Evolutionary conservation across 2,329 filamentous ascomycete genomes (phyloP), one percentile per base, ranked within the genome.

Genomic region (Fusarium praegraminearum): DNA sequence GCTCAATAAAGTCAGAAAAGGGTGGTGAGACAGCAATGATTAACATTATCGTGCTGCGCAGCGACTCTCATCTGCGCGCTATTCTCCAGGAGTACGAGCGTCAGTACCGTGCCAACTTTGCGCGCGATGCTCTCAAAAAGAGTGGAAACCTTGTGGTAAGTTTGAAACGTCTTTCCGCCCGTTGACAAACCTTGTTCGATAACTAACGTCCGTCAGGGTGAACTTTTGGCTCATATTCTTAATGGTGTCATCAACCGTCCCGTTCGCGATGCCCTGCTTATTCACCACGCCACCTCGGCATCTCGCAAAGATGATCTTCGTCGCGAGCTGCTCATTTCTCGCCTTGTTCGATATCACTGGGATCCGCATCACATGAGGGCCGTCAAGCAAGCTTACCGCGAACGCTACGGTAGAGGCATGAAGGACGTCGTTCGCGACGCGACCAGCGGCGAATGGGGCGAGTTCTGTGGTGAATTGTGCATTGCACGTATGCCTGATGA

Each of bases 241-340:
- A 98, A 98, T 81, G 96, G 96, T 75, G 90, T 97, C 60, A 97
- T 98, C 83, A 98, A 98, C 82, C 92, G 92, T 62, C 94, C 96
- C 8, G 93, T 97, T 67, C 93, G 96, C 57, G 96, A 98, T 79
- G 93, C 95, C 5, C 86, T 98, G 38, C 89, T 98, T 4, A 85
- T 99, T 3, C 90, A 97, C 79, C 96, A 98, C 82, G 95, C 96
- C 3, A 89, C 98, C 70, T 91, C 90, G 22, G 87, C 91, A 46
- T 90, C 91, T 5, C 87, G 86, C 69, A 88, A 87, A 68, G 92
- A 95, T 76, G 80, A 87, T 55, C 84, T 94, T 68, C 89, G 95
- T 32, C 91, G 92, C 46, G 95, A 98, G 78, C 83, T 98, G 50
- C 88, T 99, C 52, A 97, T 97, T 69, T 94, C 91, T 5, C 87